A percentile compares a stretch with the other conserved stretches of the same genome.
Conservation (phyloP, 2,329 filamentous ascomycete species). For the Xylariaceae sp. region DNA sequence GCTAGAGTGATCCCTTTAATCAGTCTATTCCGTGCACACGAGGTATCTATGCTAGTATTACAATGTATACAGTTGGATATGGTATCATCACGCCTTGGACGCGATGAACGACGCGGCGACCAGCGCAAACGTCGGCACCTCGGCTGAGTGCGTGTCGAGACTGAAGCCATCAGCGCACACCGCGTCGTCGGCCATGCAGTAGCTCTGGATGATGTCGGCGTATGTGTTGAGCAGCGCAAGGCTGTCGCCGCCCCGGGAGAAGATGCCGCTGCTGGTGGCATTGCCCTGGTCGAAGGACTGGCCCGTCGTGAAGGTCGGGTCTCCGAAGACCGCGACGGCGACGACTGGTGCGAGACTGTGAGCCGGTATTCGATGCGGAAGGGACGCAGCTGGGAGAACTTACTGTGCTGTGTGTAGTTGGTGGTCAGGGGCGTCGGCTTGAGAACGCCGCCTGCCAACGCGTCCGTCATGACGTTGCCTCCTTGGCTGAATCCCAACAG, state of each 20-base stretch:
- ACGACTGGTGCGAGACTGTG: conserved; percentile 2
- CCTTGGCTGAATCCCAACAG: conserved; percentile 19
- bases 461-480: conserved; percentile 21
- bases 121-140: conserved; percentile 12
- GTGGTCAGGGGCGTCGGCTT: conserved; percentile 13
- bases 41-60: background rate
- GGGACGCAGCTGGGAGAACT: background rate
- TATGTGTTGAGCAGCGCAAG: conserved; percentile 11
- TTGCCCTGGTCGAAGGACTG: conserved; percentile 18
- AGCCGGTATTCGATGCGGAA: background rate
- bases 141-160: conserved; percentile 13
- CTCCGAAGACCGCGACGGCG: conserved; percentile 15
- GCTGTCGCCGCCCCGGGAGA: conserved; percentile 18
- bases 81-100: background rate
- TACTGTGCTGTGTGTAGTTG: conserved; percentile 12
- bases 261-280: conserved; percentile 17
- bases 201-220: conserved; percentile 10
- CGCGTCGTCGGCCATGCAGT: conserved; percentile 16
- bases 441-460: conserved; percentile 15
- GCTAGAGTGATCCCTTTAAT: too few relatives aligned
- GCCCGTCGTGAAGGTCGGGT: conserved; percentile 17
- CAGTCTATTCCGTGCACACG: too few relatives aligned
- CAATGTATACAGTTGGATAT: background rate
- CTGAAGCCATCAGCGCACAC: conserved; percentile 13
- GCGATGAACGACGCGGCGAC: conserved; percentile 10